Evolutionary conservation across 2,329 filamentous ascomycete genomes (phyloP).

Genomic region (Pseudocercospora eumusae): DNA sequence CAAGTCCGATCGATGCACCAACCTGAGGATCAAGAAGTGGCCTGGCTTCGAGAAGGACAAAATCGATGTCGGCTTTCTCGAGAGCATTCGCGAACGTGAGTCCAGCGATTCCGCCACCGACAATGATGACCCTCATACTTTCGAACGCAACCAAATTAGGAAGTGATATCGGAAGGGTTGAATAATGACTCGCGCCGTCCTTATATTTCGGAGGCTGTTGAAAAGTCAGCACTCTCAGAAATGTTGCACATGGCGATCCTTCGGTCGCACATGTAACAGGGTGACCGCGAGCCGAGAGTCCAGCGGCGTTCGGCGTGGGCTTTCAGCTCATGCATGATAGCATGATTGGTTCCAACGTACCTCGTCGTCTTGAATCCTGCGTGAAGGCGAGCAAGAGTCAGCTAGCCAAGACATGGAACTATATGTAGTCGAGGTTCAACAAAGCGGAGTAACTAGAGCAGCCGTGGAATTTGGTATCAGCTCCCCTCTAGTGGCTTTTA

Average conservation of each 20-base stretch:
- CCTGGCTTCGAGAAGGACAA: constrained; percentile 52
- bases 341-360: neutral
- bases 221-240: neutral
- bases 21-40: constrained; percentile 47
- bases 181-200: neutral
- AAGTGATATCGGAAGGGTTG: neutral
- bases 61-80: constrained; percentile 51
- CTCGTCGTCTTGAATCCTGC: neutral
- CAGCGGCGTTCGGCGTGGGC: neutral
- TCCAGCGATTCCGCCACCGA: constrained; percentile 51
- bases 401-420: neutral
- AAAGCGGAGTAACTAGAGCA: neutral
- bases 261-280: neutral
- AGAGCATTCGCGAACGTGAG: constrained; percentile 51
- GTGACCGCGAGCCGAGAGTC: neutral
- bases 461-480: neutral
- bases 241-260: neutral
- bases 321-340: neutral
- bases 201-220: neutral
- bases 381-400: neutral
- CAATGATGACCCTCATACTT: constrained; percentile 46
- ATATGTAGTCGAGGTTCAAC: neutral
- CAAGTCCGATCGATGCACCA: constrained; percentile 53
- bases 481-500: neutral
- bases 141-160: neutral